Base-by-base conservation (phyloP, 345 rosid genomes). In the Capsella bursapastoris region DNA sequence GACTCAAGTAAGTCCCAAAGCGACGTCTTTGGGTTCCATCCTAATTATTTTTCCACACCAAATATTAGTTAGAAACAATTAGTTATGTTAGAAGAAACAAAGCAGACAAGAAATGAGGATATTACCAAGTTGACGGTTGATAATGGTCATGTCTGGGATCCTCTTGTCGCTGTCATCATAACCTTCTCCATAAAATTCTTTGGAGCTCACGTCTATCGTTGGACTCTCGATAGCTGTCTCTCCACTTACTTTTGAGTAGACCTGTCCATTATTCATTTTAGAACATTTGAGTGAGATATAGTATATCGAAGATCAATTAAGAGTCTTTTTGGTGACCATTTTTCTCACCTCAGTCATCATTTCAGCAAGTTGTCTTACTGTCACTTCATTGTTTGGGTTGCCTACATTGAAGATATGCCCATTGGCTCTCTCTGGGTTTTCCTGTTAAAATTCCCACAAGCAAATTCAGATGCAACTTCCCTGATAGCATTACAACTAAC, bases 341-440 rank as follows among this genome's bases (percentile, higher is more conserved):
- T 25, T 31, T 34, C 80, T 71, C 74, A 92, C 98, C 98, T 87
- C 72, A 28, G 94, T 86, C 99, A 96, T 96, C 97, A 96, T 92
- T 77, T 96, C 99, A 71, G 96, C 98, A 64, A 96, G 98, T 84
- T 96, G 99, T 80, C 91, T 80, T 37, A 96, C 99, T 12, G 99
- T 90, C 25, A 92, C 99, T 87, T 96, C 99, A 71, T 92, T 96
- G 87, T 96, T 66, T 38, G 99, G 99, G 83, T 96, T 92, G 80
- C 99, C 99, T n/a, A 96, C 99, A 73, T 90, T 96, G 80, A 96
- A 96, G 76, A 90, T 95, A 31, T 95, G 97, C 52, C 98, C 91
- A 80, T 92, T 95, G 66, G 97, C 94, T 82, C 99, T 84, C 49
- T 77, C 88, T 29, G 99, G 95, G 76, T 96, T 96, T 89, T 96